Evolutionary conservation across 164 flowering plant genomes (phyloP).

Genomic region (Liriodendron chinense): DNA sequence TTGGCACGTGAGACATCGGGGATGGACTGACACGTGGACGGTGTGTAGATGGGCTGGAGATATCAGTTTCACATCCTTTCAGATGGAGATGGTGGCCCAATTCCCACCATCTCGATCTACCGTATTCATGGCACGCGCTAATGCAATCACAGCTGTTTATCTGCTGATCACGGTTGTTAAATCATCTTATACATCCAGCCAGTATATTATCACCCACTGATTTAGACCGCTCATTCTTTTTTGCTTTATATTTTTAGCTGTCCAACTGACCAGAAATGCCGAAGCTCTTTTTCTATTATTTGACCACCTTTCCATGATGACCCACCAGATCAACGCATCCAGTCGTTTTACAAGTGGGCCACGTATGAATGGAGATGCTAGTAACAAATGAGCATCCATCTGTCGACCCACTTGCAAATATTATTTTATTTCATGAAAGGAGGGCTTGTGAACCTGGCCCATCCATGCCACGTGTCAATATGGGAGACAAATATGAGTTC

Average conservation of each 20-base stretch:
- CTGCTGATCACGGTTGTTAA: not conserved
- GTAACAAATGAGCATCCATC: too few relatives aligned
- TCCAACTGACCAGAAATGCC: not conserved
- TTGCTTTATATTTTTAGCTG: too few relatives aligned
- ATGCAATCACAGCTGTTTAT: not conserved
- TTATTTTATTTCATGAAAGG: too few relatives aligned
- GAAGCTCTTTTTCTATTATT: too few relatives aligned
- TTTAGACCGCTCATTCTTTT: too few relatives aligned
- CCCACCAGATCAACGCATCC: not conserved
- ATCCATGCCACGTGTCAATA: too few relatives aligned
- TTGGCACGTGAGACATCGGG: slow-evolving; percentile 25
- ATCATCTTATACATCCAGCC: not conserved
- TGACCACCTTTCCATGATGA: not conserved
- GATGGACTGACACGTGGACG: slow-evolving; percentile 1
- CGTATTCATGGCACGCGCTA: not conserved
- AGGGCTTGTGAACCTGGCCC: too few relatives aligned
- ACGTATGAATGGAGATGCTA: not conserved
- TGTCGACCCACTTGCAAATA: too few relatives aligned
- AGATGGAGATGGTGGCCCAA: not conserved
- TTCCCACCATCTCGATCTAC: not conserved
- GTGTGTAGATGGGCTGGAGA: not conserved
- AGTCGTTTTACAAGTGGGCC: not conserved
- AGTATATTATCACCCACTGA: not conserved
- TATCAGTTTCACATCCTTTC: not conserved
- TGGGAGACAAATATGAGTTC: too few relatives aligned